Conservation (phyloP, 2,329 filamentous ascomycete species). For the Atkinsonella texensis region DNA sequence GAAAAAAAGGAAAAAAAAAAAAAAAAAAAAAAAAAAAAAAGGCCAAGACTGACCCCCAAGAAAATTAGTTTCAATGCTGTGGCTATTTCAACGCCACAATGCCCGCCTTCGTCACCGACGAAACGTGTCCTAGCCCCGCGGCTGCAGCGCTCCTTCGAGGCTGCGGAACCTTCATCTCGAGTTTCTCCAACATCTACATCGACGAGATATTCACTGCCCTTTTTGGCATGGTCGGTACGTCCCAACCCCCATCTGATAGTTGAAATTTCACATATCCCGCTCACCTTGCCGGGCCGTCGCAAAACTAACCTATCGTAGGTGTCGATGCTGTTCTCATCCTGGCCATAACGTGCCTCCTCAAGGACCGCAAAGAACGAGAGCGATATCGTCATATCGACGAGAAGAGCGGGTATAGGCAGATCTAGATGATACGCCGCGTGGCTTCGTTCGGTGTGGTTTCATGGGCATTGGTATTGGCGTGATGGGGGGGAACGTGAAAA, state of each 20-base stretch:
- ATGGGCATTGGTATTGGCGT: background rate
- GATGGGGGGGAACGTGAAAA: background rate
- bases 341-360: slow-evolving; percentile 62
- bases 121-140: slow-evolving; percentile 55
- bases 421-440: slow-evolving; percentile 20
- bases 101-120: slow-evolving; percentile 59
- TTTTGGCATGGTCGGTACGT: slow-evolving; percentile 63
- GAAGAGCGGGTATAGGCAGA: slow-evolving; percentile 49
- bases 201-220: slow-evolving; percentile 68
- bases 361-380: slow-evolving; percentile 69
- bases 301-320: slow-evolving; percentile 20
- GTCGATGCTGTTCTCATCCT: slow-evolving; percentile 58
- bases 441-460: background rate
- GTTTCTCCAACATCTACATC: slow-evolving; percentile 58
- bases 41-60: background rate
- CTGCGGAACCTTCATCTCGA: slow-evolving; percentile 55
- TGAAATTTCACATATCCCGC: background rate
- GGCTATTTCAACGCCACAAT: slow-evolving; percentile 64
- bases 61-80: slow-evolving; percentile 60
- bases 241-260: too few relatives aligned
- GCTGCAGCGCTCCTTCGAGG: slow-evolving; percentile 58
- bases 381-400: slow-evolving; percentile 72
- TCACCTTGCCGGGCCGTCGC: slow-evolving; percentile 2
- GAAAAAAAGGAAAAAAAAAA: too few relatives aligned
- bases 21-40: background rate